Base-by-base conservation (phyloP, 352 stramenopile genomes). In the Globisporangium parvum region DNA sequence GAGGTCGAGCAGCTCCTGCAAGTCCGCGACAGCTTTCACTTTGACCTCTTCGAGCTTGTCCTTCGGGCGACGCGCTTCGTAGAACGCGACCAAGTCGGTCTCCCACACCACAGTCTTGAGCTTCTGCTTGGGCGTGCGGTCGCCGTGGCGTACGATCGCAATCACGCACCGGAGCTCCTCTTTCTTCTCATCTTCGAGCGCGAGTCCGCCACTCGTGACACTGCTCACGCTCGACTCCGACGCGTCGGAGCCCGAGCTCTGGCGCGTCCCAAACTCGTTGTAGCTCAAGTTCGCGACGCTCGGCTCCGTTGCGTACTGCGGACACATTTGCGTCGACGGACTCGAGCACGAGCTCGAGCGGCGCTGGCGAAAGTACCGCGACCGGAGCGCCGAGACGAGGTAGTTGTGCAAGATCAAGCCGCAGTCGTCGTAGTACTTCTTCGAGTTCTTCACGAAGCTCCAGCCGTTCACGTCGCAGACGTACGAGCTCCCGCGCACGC, bases 391-490 rank as follows among this genome's bases (percentile, higher is more conserved):
- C 33, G 80, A 91, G 21, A 92, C 80, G 28, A 94, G 74, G 57
- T 92, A 92, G 71, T 94, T 94, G 68, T 92, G 81, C 59, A 99
- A 78, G 54, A 99, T 95, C 51, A 98, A 78, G 2, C 93, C 93
- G 63, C 93, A 98, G 73, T 99, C 96, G 67, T 99, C 96, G 63
- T 99, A 99, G 73, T 99, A 99, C 82, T 99, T 99, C 47, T 97
- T 91, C 37, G 85, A 94, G 64, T 91, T 94, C 63, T 94, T 99
- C 20, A 99, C 98, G 71, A 99, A 99, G 65, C 91, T 98, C 91
- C 96, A 99, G 21, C 98, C 98, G 72, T 99, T 99, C 21, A 99
- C 98, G 75, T 99, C 98, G 78, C 97, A 99, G 11, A 99, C 96
- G 69, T 98, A 99, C 24, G 93, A 96, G 39, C 63, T 95, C 59